Percentiles rank a stretch among this genome's conserved stretches.
These are phyloP conservation scores for Adiantum capillusveneris DNA, from an alignment of 75 land plant genomes.

Conservation along the genomic window DNA sequence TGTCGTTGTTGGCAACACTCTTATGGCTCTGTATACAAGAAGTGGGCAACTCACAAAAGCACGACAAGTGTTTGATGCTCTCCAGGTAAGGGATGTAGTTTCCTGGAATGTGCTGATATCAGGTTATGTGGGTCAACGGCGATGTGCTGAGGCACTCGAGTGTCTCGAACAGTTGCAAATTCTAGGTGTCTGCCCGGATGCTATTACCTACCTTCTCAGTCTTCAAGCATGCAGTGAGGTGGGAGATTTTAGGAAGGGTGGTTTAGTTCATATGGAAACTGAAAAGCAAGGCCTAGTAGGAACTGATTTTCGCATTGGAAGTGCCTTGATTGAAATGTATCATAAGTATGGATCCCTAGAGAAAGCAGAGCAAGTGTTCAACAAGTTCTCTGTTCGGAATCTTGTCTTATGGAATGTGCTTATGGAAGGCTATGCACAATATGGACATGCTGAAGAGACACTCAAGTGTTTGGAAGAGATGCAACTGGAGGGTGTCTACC, in stretches of 20 bases:
- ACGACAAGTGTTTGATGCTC: slow-evolving; percentile 28
- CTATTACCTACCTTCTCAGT: slow-evolving; percentile 23
- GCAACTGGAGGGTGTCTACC: slow-evolving; percentile 11
- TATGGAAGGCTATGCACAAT: slow-evolving; percentile 43
- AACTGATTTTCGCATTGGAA: slow-evolving; percentile 16
- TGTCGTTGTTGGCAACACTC: slow-evolving; percentile 38
- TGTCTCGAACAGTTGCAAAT: slow-evolving; percentile 30
- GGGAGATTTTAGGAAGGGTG: slow-evolving; percentile 12
- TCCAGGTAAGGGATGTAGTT: slow-evolving; percentile 31
- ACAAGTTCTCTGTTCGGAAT: slow-evolving; percentile 15
- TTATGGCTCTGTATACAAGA: slow-evolving; percentile 40
- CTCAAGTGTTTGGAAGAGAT: slow-evolving; percentile 37
- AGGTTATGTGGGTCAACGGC: slow-evolving; percentile 13
- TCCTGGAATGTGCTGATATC: slow-evolving; percentile 42
- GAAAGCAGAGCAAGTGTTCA: neutral
- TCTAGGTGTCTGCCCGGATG: slow-evolving; percentile 7
- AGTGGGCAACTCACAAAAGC: slow-evolving; percentile 28
- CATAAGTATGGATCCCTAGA: slow-evolving; percentile 8
- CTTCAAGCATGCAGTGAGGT: slow-evolving; percentile 14
- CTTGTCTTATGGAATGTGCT: slow-evolving; percentile 43
- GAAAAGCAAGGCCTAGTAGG: slow-evolving; percentile 18
- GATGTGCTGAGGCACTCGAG: slow-evolving; percentile 15
- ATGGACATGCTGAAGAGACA: slow-evolving; percentile 32
- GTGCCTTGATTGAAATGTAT: slow-evolving; percentile 39
- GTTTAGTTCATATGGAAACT: slow-evolving; percentile 31